Percentiles rank a stretch among this genome's conserved stretches.
phyloP scores from a whole-genome alignment of 148 eudicot genomes.

The Diospyros lotus region DNA sequence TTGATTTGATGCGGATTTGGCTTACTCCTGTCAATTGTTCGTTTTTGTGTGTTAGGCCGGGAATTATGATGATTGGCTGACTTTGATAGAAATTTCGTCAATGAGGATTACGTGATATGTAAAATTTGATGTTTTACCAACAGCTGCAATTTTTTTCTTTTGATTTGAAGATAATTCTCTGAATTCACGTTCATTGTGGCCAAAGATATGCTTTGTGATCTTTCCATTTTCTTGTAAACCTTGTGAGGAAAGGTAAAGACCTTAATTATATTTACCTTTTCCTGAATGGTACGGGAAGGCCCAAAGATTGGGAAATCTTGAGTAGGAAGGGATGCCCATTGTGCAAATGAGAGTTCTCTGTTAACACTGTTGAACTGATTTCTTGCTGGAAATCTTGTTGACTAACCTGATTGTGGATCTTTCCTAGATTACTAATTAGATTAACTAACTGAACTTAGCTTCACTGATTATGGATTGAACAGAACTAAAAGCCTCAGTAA shows the following conservation, averaged over 20 bases:
- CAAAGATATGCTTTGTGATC: background rate
- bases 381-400: background rate
- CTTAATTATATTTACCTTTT: background rate
- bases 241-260: too few species aligned
- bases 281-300: background rate
- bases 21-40: background rate
- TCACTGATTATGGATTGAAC: too few species aligned
- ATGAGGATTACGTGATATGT: background rate
- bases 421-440: background rate
- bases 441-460: too few species aligned
- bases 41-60: background rate
- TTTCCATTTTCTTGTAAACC: background rate
- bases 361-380: background rate
- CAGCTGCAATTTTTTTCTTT: background rate
- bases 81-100: background rate
- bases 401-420: background rate
- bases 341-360: background rate
- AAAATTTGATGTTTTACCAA: conserved; percentile 1
- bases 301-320: background rate
- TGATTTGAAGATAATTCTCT: background rate
- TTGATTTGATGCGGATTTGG: background rate
- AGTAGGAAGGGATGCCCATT: background rate
- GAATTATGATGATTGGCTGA: background rate
- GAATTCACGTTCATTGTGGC: background rate
- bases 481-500: too few species aligned